phyloP scores from a whole-genome alignment of 192 early-diverging fungal species.

The Coemansia sp. region DNA sequence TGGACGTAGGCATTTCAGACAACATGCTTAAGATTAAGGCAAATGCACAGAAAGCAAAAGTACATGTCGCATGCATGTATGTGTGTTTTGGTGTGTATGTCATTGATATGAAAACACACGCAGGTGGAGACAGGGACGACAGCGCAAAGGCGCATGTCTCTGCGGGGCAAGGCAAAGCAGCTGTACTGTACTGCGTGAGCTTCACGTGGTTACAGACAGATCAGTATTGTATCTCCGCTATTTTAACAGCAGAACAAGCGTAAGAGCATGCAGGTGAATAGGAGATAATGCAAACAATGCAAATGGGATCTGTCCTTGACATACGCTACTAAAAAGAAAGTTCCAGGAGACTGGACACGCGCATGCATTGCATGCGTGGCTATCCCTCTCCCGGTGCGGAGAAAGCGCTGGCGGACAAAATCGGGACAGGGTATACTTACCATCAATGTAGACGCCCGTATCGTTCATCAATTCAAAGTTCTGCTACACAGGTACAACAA shows the following conservation, averaged over 20 bases:
- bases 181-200: neutral
- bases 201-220: conserved; percentile 9
- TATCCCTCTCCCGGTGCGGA: neutral
- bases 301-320: neutral
- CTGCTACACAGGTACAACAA: conserved; percentile 43
- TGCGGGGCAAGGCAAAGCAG: neutral
- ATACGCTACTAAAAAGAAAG: neutral
- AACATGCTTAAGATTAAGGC: neutral
- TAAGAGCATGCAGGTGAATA: neutral
- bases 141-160: neutral
- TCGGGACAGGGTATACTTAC: conserved; percentile 32
- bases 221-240: neutral
- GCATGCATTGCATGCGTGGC: neutral
- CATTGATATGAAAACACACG: neutral
- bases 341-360: neutral
- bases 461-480: conserved; percentile 63
- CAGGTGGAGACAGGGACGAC: neutral
- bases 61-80: neutral
- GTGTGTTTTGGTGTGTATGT: neutral
- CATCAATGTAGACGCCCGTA: conserved; percentile 60
- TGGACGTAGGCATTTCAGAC: neutral
- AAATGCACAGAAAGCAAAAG: neutral
- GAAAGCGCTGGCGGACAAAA: neutral
- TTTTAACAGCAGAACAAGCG: neutral
- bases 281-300: conserved; percentile 2